Evolutionary conservation across 2,329 filamentous ascomycete genomes (phyloP), one percentile per base, ranked within the genome.

Genomic region (Clonostachys sp.): DNA sequence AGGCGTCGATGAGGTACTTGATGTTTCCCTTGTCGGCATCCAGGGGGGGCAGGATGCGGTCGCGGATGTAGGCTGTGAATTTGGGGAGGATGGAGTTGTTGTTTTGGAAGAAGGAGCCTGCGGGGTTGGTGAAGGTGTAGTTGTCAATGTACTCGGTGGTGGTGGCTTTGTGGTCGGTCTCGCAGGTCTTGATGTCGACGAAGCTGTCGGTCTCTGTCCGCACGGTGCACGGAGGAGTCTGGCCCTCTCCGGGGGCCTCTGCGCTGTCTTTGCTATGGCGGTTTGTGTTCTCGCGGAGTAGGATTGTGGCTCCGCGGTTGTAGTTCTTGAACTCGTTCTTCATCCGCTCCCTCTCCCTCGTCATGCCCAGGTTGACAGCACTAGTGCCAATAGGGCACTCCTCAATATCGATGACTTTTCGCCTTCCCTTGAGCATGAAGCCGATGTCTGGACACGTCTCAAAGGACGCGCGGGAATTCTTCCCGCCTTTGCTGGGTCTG

Each of bases 21-120:
- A 96, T 45, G 69, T 38, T 18, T n/a, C 33, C 17, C 14, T 16
- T 35, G 38, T 33, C 39, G 14, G 24, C 14, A n/a, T 41, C 20
- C 16, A 36, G 48, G 4, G 76, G 69, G 0, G 83, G 84, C 3
- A 91, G 74, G 59, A 92, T 87, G 65, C 87, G 81, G 36, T 87
- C 77, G 52, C 90, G 87, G 63, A 97, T 89, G 72, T 95, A 96
- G 55, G 83, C 78, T 13, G 91, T 95, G 68, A 97, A 95, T 14
- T 74, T 71, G 33, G 89, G 83, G 20, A 99, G 84, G 68, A 99
- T 97, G 47, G 91, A 95, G 75, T 97, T 97, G 79, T 99, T 99
- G 77, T 99, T 99, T 64, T 99, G 94, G 80, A 99, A 99, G 74
- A 99, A 99, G 45, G 89, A 84, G 50, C 91, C 91, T 12, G 94